Evolutionary conservation across 2,329 filamentous ascomycete species (phyloP).

Genomic region (Trichoderma aggressivum): DNA sequence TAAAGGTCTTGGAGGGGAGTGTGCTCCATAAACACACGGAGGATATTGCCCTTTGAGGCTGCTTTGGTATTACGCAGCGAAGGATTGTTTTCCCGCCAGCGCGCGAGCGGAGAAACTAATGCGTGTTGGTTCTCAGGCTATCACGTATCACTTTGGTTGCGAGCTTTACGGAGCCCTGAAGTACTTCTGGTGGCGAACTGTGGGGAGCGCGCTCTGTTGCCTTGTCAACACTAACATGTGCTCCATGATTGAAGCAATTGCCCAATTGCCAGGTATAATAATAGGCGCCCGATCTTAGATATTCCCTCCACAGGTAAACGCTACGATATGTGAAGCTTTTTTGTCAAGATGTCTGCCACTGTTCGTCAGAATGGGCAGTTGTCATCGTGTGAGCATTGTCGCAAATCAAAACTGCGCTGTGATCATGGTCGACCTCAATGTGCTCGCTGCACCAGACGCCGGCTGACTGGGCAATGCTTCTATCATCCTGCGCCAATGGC

Average conservation of each 20-base stretch:
- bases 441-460: slow-evolving; percentile 1
- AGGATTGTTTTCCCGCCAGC: too few relatives aligned
- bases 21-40: too few relatives aligned
- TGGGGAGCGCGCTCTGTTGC: not conserved
- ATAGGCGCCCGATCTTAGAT: not conserved
- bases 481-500: not conserved
- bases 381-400: not conserved
- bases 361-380: not conserved
- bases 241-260: not conserved
- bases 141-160: too few relatives aligned
- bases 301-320: not conserved
- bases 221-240: not conserved
- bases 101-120: too few relatives aligned
- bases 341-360: not conserved
- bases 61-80: too few relatives aligned
- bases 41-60: too few relatives aligned
- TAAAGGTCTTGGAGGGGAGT: too few relatives aligned
- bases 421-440: not conserved
- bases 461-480: not conserved
- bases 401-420: not conserved
- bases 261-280: not conserved
- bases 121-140: too few relatives aligned
- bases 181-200: too few relatives aligned
- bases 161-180: too few relatives aligned
- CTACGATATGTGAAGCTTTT: not conserved